Evolutionary conservation across 2,329 filamentous ascomycete genomes (phyloP).

Genomic region (Colletotrichum tropicale): DNA sequence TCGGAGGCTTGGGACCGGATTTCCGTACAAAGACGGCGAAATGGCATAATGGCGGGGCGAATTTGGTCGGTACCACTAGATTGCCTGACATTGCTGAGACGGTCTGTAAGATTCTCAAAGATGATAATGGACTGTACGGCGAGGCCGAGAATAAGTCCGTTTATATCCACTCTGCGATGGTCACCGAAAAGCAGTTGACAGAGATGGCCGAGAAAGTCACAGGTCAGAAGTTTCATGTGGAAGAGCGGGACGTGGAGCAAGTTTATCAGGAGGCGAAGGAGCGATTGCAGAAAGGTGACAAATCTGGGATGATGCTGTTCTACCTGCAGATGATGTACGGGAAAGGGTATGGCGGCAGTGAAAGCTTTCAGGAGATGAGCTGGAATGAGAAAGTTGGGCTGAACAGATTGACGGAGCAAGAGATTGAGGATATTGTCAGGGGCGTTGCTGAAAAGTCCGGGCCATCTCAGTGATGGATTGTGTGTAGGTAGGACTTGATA

Average conservation of each 20-base stretch:
- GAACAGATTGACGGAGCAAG: not conserved
- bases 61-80: constrained; percentile 49
- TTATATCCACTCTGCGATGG: constrained; percentile 53
- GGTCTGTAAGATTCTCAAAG: constrained; percentile 46
- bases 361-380: constrained; percentile 10
- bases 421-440: not conserved
- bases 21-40: constrained; percentile 31
- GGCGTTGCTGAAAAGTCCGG: not conserved
- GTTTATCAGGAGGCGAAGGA: not conserved
- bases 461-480: no score
- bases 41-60: constrained; percentile 54
- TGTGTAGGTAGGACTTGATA: accelerated
- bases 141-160: constrained; percentile 58
- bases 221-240: not conserved
- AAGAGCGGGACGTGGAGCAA: not conserved
- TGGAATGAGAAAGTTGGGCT: not conserved
- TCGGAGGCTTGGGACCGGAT: constrained; percentile 17
- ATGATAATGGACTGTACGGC: constrained; percentile 35
- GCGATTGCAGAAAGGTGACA: not conserved
- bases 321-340: constrained; percentile 13
- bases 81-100: constrained; percentile 50
- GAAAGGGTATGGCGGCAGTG: constrained; percentile 1
- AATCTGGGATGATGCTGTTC: not conserved
- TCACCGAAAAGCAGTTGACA: constrained; percentile 56
- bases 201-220: constrained; percentile 25